Base-by-base conservation (phyloP, 345 rosid genomes). In the Jatropha curcas region DNA sequence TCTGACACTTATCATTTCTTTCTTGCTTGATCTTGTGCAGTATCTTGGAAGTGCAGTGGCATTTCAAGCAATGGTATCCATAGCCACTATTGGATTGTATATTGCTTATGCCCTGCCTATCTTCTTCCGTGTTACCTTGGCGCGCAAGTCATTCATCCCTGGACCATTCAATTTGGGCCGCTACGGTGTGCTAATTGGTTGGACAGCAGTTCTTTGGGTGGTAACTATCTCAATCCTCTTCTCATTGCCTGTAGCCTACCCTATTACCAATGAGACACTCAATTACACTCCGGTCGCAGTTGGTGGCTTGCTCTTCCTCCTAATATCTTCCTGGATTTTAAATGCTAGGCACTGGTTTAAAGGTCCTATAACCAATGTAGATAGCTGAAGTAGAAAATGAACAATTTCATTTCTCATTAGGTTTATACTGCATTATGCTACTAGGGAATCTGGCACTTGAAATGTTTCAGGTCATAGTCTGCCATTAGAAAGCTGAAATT, bases 211-310 rank as follows among this genome's bases (percentile, higher is more conserved):
- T 24, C 66, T 87, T 0, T 95, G 99, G 99, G 99, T 95, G 67
- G 88, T 80, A 13, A 89, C 92, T 76, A 95, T 95, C 59, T 89
- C 97, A 0, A 86, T 92, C 50, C 92, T 95, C 80, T 95, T 95
- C 87, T 95, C 98, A 2, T 73, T 95, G 82, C 99, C 99, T 5
- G 97, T 95, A 46, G 85, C 91, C 4, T 92, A 90, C 77, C 99
- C 99, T 39, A 73, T 92, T 72, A 84, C 97, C 31, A 68, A 76
- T 0, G 84, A 89, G 85, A 94, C 92, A 4, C 96, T 94, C 76
- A 94, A 94, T 86, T 92, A 94, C 82, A 92, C 98, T 52, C 98
- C 98, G 0, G 90, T 92, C 46, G 98, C 98, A 2, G 97, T 92
- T 1, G 80, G 87, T 39, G 98, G 98, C 70, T 68, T 92, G 84